phyloP scores from a whole-genome alignment of 192 early-diverging fungal species.

The Paraglomus brasilianum region DNA sequence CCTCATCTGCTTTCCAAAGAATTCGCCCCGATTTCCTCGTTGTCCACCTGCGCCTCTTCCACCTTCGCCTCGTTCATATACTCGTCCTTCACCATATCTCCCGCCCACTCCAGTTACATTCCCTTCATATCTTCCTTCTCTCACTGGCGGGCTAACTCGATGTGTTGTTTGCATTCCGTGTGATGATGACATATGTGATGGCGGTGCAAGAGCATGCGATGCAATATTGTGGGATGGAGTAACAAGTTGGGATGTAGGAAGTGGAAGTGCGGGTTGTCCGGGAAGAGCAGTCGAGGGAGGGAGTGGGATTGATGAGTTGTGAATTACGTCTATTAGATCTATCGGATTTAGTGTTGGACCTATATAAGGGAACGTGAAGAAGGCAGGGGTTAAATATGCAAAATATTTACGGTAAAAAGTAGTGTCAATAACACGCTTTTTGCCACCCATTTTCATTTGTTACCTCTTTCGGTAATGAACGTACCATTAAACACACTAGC shows the following conservation, averaged over 20 bases:
- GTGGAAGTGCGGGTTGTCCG: too few species aligned
- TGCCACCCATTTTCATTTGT: background rate
- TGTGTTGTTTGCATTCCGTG: background rate
- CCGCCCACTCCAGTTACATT: background rate
- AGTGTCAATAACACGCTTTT: background rate
- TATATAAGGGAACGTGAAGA: too few species aligned
- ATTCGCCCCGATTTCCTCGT: conserved; percentile 4
- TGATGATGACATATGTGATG: conserved; percentile 1
- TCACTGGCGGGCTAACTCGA: background rate
- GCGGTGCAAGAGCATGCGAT: background rate
- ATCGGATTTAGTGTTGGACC: conserved; percentile 14
- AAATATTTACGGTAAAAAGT: background rate
- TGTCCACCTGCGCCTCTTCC: background rate
- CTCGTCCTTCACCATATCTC: conserved; percentile 19
- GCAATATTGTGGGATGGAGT: background rate
- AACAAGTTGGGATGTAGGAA: too few species aligned
- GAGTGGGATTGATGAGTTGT: background rate
- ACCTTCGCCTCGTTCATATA: conserved; percentile 6
- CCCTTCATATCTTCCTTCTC: background rate
- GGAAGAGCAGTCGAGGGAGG: background rate
- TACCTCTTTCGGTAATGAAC: background rate
- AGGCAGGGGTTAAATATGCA: background rate
- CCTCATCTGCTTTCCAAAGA: conserved; percentile 26
- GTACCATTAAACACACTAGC: conserved; percentile 35
- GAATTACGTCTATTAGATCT: conserved; percentile 15